Percentiles rank a stretch among this genome's conserved stretches.
Evolutionary conservation across 1,139 yeast species (phyloP).

Genomic region (Nakaseomyces glabratus): DNA sequence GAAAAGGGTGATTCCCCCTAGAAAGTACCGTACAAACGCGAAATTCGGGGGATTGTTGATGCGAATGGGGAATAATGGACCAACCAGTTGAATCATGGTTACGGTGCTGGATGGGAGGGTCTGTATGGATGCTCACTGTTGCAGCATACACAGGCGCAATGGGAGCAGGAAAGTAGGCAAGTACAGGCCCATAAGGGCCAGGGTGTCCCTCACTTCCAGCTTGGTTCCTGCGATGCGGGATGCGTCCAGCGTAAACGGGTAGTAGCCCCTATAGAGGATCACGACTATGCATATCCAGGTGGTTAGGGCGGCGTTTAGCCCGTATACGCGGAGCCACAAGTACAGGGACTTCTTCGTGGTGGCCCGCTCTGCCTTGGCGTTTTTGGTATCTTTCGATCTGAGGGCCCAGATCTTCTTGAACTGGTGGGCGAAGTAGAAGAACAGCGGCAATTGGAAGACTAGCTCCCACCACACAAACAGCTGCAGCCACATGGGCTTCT

Average conservation of each 20-base stretch:
- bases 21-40: no score
- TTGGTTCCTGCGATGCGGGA: slow-evolving; percentile 9
- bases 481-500: slow-evolving; percentile 60
- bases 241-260: slow-evolving; percentile 15
- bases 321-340: slow-evolving; percentile 21
- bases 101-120: no score
- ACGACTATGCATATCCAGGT: slow-evolving; percentile 24
- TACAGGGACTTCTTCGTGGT: slow-evolving; percentile 11
- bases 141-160: no score
- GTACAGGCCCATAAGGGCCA: slow-evolving; percentile 20
- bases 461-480: slow-evolving; percentile 65
- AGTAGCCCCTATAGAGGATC: slow-evolving; percentile 22
- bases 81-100: no score
- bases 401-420: slow-evolving; percentile 7
- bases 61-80: no score
- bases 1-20: no score
- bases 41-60: no score
- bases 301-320: slow-evolving; percentile 26
- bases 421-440: slow-evolving; percentile 34
- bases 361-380: slow-evolving; percentile 7
- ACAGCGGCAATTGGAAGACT: slow-evolving; percentile 68
- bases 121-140: no score
- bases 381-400: slow-evolving; percentile 9
- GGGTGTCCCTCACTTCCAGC: slow-evolving; percentile 14
- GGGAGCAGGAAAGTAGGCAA: slow-evolving; percentile 28